Conservation (phyloP, 1,284 basidiomycete species). For the Pascua guehoae region DNA sequence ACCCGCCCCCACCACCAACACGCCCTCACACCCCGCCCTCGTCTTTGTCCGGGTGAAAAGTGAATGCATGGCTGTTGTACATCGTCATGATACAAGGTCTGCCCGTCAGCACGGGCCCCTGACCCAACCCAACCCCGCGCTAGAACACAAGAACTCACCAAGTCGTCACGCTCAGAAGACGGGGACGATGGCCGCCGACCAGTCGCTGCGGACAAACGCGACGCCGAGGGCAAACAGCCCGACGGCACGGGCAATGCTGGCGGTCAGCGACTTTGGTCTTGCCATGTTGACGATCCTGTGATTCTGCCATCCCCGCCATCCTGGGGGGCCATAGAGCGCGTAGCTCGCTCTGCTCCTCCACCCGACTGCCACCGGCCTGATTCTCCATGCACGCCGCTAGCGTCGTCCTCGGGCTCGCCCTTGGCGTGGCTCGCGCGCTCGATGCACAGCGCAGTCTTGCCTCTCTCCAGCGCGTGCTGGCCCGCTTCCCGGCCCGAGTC, state of each 20-base stretch:
- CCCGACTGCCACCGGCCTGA: background rate
- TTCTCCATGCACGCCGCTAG: background rate
- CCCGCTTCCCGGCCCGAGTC: too few relatives aligned
- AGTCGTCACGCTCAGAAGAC: constrained; percentile 14
- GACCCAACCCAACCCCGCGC: too few relatives aligned
- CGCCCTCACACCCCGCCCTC: too few relatives aligned
- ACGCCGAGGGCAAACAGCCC: constrained; percentile 19
- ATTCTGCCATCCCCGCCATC: background rate
- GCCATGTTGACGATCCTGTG: background rate
- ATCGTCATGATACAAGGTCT: constrained; percentile 13
- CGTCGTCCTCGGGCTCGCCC: background rate
- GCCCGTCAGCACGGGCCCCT: background rate
- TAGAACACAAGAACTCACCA: background rate
- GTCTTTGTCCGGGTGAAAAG: too few relatives aligned
- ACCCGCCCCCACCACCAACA: too few relatives aligned
- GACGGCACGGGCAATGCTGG: constrained; percentile 22
- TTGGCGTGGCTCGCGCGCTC: too few relatives aligned
- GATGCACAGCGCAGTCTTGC: too few relatives aligned
- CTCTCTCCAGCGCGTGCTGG: too few relatives aligned
- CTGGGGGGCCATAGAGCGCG: too few relatives aligned
- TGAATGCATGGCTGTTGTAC: constrained; percentile 23
- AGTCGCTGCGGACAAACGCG: constrained; percentile 17
- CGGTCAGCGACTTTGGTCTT: background rate
- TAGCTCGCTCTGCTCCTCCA: background rate
- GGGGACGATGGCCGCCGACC: constrained; percentile 17